Conservation (phyloP, 805 yeast genomes). For the Maudiozyma pseudohumilis region DNA sequence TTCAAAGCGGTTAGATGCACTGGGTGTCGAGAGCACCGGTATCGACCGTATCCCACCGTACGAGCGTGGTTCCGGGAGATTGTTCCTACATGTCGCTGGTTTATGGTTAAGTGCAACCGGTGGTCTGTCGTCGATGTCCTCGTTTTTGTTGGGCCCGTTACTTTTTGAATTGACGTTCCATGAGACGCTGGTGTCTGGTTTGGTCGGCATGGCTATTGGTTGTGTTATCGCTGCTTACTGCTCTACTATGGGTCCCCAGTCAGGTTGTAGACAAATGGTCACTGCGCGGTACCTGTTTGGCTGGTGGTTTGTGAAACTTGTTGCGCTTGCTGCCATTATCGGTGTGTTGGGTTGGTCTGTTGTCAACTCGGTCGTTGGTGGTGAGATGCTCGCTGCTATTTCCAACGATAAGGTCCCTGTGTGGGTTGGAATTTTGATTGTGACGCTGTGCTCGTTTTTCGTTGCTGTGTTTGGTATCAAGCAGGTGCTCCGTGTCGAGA, state of each 20-base stretch:
- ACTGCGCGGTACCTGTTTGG: conserved; percentile 74
- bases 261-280: conserved; percentile 86
- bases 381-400: conserved; percentile 63
- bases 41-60: conserved; percentile 64
- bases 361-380: conserved; percentile 82
- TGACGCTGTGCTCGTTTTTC: conserved; percentile 50
- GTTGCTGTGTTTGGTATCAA: conserved; percentile 75
- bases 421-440: conserved; percentile 65
- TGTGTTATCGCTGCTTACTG: conserved; percentile 74
- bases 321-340: conserved; percentile 57
- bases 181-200: conserved; percentile 53
- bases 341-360: conserved; percentile 93
- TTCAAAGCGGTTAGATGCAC: conserved; percentile 40
- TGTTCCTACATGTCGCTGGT: conserved; percentile 45
- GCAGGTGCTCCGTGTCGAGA: conserved; percentile 58
- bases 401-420: conserved; percentile 59
- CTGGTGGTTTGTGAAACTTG: conserved; percentile 72
- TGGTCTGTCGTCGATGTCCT: conserved; percentile 82
- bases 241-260: conserved; percentile 79
- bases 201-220: conserved; percentile 57
- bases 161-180: conserved; percentile 59
- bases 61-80: conserved; percentile 42
- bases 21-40: conserved; percentile 70
- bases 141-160: conserved; percentile 67
- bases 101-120: conserved; percentile 84